These are phyloP conservation scores for Hymenochaete sp. DNA, from an alignment of 1,284 basidiomycete genomes.

Conservation along the genomic window DNA sequence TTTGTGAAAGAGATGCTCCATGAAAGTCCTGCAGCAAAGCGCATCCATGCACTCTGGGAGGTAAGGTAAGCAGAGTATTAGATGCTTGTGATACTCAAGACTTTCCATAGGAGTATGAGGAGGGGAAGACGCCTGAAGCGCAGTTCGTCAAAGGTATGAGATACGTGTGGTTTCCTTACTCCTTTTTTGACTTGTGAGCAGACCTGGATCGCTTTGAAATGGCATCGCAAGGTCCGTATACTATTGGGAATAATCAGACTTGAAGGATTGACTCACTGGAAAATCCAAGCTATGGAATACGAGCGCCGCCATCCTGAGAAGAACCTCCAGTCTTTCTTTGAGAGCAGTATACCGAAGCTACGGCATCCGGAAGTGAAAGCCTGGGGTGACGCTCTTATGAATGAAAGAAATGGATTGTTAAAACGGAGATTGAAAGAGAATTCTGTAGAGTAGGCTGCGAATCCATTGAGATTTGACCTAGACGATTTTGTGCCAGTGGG, in stretches of 20 bases:
- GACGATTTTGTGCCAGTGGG: too few species aligned
- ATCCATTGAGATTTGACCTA: too few species aligned
- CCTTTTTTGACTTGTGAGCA: constrained; percentile 23
- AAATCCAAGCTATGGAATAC: constrained; percentile 58
- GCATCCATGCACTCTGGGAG: constrained; percentile 76
- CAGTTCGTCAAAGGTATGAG: constrained; percentile 81
- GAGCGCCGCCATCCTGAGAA: constrained; percentile 41
- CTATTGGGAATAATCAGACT: neutral
- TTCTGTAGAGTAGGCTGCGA: too few species aligned
- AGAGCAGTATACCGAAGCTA: constrained; percentile 63
- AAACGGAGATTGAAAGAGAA: too few species aligned
- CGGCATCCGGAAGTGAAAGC: constrained; percentile 66
- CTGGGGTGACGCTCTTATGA: constrained; percentile 64
- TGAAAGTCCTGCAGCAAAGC: constrained; percentile 64
- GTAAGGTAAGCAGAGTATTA: constrained; percentile 32
- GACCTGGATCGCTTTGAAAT: constrained; percentile 93
- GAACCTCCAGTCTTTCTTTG: constrained; percentile 64
- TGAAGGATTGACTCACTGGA: neutral
- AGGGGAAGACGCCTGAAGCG: constrained; percentile 71
- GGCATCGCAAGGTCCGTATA: constrained; percentile 61
- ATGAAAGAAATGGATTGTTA: too few species aligned
- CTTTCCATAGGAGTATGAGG: constrained; percentile 78
- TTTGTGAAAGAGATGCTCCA: constrained; percentile 89
- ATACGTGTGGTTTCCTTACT: neutral
- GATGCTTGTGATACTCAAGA: neutral